Conservation (phyloP, 2,329 filamentous ascomycete genomes). For the Penicillium sp. region DNA sequence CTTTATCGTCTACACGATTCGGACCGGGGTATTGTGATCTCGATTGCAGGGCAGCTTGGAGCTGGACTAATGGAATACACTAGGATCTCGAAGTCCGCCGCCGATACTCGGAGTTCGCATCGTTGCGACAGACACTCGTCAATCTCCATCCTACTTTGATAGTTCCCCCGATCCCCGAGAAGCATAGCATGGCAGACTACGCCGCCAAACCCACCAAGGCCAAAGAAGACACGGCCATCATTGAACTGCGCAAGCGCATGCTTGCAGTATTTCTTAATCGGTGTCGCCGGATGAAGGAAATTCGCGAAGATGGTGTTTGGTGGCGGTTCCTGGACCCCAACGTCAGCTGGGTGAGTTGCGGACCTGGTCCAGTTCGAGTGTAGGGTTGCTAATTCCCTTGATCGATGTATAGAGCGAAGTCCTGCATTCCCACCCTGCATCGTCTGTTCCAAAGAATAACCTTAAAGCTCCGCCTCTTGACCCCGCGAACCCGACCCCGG, state of each 20-base stretch:
- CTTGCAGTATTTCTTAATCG: constrained; percentile 90
- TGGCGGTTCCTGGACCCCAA: constrained; percentile 98
- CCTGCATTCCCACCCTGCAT: constrained; percentile 82
- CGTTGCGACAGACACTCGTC: constrained; percentile 79
- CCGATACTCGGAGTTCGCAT: constrained; percentile 94
- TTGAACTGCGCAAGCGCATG: constrained; percentile 96
- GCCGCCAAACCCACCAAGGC: constrained; percentile 96
- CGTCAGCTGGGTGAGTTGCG: constrained; percentile 78
- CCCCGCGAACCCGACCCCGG: constrained; percentile 83
- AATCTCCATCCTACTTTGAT: constrained; percentile 91
- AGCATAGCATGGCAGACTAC: constrained; percentile 98
- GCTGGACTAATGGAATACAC: constrained; percentile 8
- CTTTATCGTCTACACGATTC: constrained; percentile 96
- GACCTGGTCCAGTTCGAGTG: constrained; percentile 5
- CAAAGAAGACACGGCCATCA: constrained; percentile 95
- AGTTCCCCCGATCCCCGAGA: constrained; percentile 95
- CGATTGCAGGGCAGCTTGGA: not conserved
- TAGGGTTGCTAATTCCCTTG: constrained; percentile 22
- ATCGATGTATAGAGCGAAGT: constrained; percentile 68
- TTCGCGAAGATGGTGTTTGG: constrained; percentile 90
- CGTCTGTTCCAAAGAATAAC: constrained; percentile 88
- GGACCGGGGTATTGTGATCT: constrained; percentile 67
- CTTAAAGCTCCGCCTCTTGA: constrained; percentile 94
- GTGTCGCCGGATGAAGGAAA: constrained; percentile 85
- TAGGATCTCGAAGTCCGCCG: constrained; percentile 93